phyloP scores from a whole-genome alignment of 1,284 basidiomycete genomes.

The Trichosporon faecale region DNA sequence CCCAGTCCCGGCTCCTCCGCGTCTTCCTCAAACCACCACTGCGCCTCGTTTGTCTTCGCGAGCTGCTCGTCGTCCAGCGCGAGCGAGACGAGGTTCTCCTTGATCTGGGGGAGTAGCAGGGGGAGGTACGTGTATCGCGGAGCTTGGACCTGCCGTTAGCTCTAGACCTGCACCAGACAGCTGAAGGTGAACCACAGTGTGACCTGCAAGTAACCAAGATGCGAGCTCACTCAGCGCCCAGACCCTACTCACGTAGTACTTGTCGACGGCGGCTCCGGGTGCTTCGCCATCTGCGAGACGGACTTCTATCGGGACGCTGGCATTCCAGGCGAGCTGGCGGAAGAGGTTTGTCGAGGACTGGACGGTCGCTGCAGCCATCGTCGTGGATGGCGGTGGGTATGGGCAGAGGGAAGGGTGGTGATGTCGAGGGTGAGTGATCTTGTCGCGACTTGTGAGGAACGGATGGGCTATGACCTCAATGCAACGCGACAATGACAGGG shows the following conservation, averaged over 20 bases:
- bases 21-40: conserved; percentile 89
- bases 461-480: not conserved
- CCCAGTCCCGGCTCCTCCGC: conserved; percentile 56
- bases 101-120: conserved; percentile 78
- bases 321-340: conserved; percentile 49
- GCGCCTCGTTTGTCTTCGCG: conserved; percentile 61
- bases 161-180: not conserved
- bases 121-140: conserved; percentile 87
- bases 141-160: conserved; percentile 57
- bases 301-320: conserved; percentile 43
- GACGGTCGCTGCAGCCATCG: conserved; percentile 24
- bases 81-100: conserved; percentile 78
- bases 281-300: conserved; percentile 39
- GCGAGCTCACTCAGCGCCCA: no score
- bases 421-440: not conserved
- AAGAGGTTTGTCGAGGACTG: conserved; percentile 46
- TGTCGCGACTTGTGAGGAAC: not conserved
- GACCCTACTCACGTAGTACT: conserved; percentile 45
- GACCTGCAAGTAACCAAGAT: not conserved
- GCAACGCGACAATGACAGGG: not conserved
- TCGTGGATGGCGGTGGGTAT: not conserved
- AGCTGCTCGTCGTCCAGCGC: conserved; percentile 78
- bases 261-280: conserved; percentile 33
- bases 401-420: not conserved
- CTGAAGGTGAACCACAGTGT: no score